A percentile compares a stretch with the other conserved stretches of the same genome.
Conservation (phyloP, 164 flowering plant species). For the Dillenia suffruticosa region DNA sequence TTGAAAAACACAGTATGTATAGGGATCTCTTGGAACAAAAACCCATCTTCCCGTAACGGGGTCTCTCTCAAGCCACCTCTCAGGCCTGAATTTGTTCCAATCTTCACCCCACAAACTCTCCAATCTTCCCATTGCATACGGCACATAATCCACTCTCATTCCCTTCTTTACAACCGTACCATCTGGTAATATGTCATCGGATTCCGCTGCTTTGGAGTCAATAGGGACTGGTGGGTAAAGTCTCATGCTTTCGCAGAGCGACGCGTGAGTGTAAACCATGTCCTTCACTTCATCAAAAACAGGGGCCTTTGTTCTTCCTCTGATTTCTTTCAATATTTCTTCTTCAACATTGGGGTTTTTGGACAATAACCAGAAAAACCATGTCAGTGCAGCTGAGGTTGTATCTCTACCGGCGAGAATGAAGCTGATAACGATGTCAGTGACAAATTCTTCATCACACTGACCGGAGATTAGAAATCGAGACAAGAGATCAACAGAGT, state of each 20-base stretch:
- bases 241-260: conserved; percentile 34
- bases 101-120: conserved; percentile 28
- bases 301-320: conserved; percentile 4
- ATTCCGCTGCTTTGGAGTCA: conserved; percentile 18
- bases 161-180: conserved; percentile 27
- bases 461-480: conserved; percentile 8
- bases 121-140: conserved; percentile 33
- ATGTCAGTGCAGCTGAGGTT: conserved; percentile 41
- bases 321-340: conserved; percentile 28
- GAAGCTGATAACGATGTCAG: conserved; percentile 38
- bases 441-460: conserved; percentile 12
- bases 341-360: conserved; percentile 21
- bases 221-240: conserved; percentile 32
- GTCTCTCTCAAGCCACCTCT: conserved; percentile 25
- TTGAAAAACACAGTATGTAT: conserved; percentile 28
- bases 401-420: conserved; percentile 49
- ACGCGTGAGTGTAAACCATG: conserved; percentile 29
- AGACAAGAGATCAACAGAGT: conserved; percentile 9
- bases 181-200: conserved; percentile 26
- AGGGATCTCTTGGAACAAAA: conserved; percentile 23
- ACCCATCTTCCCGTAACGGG: conserved; percentile 11
- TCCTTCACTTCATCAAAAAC: conserved; percentile 30
- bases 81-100: conserved; percentile 25
- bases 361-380: conserved; percentile 44
- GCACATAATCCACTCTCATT: conserved; percentile 17